A percentile compares a stretch with the other conserved stretches of the same genome.
phyloP scores from a whole-genome alignment of 2,329 filamentous ascomycete genomes.

The Ascocoryne sarcoides region DNA sequence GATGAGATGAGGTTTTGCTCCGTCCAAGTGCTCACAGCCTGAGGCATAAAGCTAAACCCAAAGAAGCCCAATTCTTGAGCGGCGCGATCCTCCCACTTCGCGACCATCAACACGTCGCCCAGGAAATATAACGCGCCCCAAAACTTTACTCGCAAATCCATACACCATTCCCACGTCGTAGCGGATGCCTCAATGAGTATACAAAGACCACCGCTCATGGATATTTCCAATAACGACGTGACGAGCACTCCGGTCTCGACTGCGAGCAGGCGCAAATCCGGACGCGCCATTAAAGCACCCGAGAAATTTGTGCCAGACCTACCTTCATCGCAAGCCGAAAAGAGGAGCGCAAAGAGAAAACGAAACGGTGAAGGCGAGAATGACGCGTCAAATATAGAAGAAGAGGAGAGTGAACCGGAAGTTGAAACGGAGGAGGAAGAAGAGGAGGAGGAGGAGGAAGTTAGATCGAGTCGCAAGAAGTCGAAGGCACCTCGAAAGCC shows the following conservation, averaged over 20 bases:
- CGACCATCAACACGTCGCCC: neutral
- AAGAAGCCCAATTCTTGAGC: too few relatives aligned
- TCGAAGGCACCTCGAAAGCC: conserved; percentile 40
- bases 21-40: too few relatives aligned
- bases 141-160: conserved; percentile 1
- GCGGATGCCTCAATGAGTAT: conserved; percentile 32
- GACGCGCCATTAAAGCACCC: conserved; percentile 55
- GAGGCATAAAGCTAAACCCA: too few relatives aligned
- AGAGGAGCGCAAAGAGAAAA: conserved; percentile 48
- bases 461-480: conserved; percentile 30
- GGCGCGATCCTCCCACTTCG: neutral
- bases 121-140: conserved; percentile 11
- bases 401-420: conserved; percentile 34
- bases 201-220: conserved; percentile 40
- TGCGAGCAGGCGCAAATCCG: conserved; percentile 52
- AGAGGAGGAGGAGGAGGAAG: conserved; percentile 39
- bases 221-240: conserved; percentile 44
- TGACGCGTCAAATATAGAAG: conserved; percentile 39
- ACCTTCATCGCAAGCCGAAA: conserved; percentile 29
- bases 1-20: too few relatives aligned
- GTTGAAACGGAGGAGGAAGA: conserved; percentile 39
- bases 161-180: conserved; percentile 8
- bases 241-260: conserved; percentile 42
- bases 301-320: conserved; percentile 49
- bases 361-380: conserved; percentile 39